Base-by-base conservation (phyloP, 805 yeast genomes). In the Pichia deserticola region DNA sequence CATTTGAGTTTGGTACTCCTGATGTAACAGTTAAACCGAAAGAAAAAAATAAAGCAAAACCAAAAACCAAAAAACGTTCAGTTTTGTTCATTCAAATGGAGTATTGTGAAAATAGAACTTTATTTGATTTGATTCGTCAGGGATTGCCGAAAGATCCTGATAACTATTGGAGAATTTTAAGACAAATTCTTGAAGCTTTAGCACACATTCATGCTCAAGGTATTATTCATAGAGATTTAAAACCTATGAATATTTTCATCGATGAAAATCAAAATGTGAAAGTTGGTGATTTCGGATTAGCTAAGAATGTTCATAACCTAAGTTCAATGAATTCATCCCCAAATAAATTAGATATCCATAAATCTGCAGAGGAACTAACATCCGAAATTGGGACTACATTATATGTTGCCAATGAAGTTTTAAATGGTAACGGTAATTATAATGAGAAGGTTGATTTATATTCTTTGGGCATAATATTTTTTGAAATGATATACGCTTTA, bases 21-120 rank as follows among this genome's bases (percentile, higher is more conserved):
- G 60, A 47, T 5, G 38, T 40, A 13, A 53, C 56, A 13, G 41
- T 48, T 38, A 44, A 43, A 33, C 47, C 50, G 13, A 12, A 36
- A 20, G 44, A 57, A 10, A 56, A 49, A 7, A 56, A 49, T 4
- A 54, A 44, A 10, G 50, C 46, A 36, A 61, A 58, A 15, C 28
- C 44, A 5, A 57, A 53, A 40, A 40, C 57, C 8, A 71, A 70
- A 51, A 65, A 69, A 42, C 72, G 72, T 54, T 85, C 90, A 47
- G 89, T 95, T 0, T 67, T 93, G 33, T 93, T 87, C 63, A 93
- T 93, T 57, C 99, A 93, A 62, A 93, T 93, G 99, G 99, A 93
- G 65, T 93, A 93, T 60, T 93, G 99, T 68, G 99, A 93, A 60
- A 93, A 92, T 61, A 88, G 87, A 51, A 92, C 99, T 0, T 68